phyloP scores from a whole-genome alignment of 1,284 basidiomycete species.

The Polyporus tsugae region DNA sequence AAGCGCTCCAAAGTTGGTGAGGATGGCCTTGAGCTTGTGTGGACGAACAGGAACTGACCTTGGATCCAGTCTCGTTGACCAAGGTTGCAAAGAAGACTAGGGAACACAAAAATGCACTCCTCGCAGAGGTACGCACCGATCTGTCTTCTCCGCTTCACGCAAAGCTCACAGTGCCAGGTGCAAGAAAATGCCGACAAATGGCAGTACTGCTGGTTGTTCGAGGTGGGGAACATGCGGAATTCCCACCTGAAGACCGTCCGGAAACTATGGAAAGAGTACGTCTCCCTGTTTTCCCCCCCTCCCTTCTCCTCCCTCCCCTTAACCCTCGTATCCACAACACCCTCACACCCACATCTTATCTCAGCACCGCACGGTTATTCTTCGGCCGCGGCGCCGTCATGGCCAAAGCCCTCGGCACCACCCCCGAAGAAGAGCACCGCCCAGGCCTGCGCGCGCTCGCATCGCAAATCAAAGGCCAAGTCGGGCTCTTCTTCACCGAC shows the following conservation, averaged over 20 bases:
- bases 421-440: constrained; percentile 88
- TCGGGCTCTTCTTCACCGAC: constrained; percentile 93
- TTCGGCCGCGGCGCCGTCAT: constrained; percentile 94
- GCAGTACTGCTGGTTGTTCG: constrained; percentile 95
- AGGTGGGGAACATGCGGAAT: constrained; percentile 95
- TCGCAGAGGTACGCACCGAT: constrained; percentile 72
- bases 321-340: not conserved
- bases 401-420: constrained; percentile 94
- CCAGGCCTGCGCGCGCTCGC: constrained; percentile 84
- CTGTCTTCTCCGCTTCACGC: not conserved
- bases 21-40: constrained; percentile 13
- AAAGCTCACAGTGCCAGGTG: constrained; percentile 54
- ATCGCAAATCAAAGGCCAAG: constrained; percentile 91
- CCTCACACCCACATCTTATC: constrained; percentile 10
- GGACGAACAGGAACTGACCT: constrained; percentile 15
- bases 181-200: constrained; percentile 86
- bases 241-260: constrained; percentile 94
- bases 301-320: constrained; percentile 11
- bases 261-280: constrained; percentile 92
- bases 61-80: constrained; percentile 71
- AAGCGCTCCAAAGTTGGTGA: constrained; percentile 84
- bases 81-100: constrained; percentile 85
- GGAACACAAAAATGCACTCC: constrained; percentile 86
- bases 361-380: constrained; percentile 89
- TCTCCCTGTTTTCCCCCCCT: constrained; percentile 28